A percentile compares a stretch with the other conserved stretches of the same genome.
These are phyloP conservation scores for Neoboletus subvelutipes DNA, from an alignment of 768 basidiomycete species.

Conservation along the genomic window DNA sequence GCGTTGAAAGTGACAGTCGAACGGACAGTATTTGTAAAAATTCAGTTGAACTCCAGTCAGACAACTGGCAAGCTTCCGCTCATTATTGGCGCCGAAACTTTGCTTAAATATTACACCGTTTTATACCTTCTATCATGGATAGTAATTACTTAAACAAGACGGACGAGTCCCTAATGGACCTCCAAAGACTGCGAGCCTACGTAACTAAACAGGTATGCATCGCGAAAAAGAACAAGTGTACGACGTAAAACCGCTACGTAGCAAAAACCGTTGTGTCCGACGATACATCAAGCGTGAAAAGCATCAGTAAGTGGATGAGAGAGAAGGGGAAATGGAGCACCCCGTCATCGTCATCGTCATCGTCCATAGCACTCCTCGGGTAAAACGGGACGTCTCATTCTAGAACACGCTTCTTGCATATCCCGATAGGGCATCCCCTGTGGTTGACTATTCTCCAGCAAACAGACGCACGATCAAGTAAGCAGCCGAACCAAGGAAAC, in stretches of 20 bases:
- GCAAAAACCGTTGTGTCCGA: neutral
- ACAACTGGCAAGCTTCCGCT: too few relatives aligned
- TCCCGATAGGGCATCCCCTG: too few relatives aligned
- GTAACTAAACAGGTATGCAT: neutral
- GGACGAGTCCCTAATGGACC: neutral
- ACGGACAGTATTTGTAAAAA: too few relatives aligned
- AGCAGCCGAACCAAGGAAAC: constrained; percentile 77
- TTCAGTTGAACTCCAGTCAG: too few relatives aligned
- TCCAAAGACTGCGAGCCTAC: neutral
- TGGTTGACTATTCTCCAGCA: constrained; percentile 65
- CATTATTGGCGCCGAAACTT: neutral
- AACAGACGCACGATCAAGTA: constrained; percentile 88
- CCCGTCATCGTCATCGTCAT: constrained; percentile 4
- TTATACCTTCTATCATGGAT: neutral
- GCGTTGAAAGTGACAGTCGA: neutral
- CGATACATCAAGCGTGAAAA: neutral
- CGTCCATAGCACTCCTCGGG: constrained; percentile 10
- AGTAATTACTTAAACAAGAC: too few relatives aligned
- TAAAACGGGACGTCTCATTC: neutral
- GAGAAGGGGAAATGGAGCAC: neutral
- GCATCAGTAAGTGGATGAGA: neutral
- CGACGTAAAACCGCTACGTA: neutral
- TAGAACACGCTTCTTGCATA: neutral
- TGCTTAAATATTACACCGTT: neutral
- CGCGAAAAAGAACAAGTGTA: neutral